Percentiles rank a stretch among this genome's conserved stretches.
Conservation (phyloP, 805 yeast species). For the Kluyveromyces siamensis region DNA sequence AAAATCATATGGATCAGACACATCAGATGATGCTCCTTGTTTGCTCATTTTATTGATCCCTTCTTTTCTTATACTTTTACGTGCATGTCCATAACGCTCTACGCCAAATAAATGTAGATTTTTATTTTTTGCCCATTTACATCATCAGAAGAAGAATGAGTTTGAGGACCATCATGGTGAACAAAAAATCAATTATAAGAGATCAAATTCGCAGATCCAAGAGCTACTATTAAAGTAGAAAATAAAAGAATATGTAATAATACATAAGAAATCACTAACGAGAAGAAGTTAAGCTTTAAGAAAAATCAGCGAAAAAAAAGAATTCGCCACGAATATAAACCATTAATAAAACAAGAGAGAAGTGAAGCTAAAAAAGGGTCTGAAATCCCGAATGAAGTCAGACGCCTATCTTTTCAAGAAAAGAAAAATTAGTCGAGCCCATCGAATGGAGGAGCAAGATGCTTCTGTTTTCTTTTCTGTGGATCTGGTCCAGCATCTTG, state of each 20-base stretch:
- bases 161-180: too few relatives aligned
- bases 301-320: neutral
- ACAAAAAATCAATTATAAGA: too few relatives aligned
- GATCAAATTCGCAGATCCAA: too few relatives aligned
- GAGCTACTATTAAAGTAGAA: neutral
- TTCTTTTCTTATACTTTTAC: neutral
- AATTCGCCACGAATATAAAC: neutral
- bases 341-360: neutral
- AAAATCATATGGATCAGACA: conserved; percentile 74
- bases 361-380: neutral
- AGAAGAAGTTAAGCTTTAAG: neutral
- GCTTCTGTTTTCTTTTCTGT: neutral
- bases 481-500: neutral
- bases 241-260: too few relatives aligned
- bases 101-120: neutral
- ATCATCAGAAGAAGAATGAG: too few relatives aligned
- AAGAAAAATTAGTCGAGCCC: neutral
- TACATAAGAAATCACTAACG: neutral
- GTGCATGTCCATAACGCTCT: too few relatives aligned
- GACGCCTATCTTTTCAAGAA: neutral
- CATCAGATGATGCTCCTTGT: conserved; percentile 12
- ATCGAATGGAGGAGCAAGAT: conserved; percentile 3
- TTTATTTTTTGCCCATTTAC: too few relatives aligned
- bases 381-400: neutral
- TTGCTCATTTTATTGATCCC: neutral